phyloP scores from a whole-genome alignment of 768 basidiomycete genomes.

The Termitomyces sp. region DNA sequence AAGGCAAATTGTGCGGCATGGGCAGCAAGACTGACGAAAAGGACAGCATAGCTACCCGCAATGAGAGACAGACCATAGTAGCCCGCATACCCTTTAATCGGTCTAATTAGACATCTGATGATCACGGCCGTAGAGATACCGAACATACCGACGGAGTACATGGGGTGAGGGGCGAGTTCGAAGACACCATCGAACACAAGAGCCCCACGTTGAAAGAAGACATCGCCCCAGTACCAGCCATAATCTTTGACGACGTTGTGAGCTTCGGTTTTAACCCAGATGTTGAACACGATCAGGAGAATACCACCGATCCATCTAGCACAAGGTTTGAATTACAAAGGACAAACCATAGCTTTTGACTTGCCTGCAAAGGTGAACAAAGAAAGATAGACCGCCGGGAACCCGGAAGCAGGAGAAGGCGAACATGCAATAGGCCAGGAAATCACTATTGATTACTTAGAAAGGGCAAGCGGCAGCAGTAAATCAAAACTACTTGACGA shows the following conservation, averaged over 20 bases:
- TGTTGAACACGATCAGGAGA: conserved; percentile 85
- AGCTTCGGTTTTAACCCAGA: conserved; percentile 98
- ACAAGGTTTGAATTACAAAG: conserved; percentile 3
- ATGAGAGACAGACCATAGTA: conserved; percentile 95
- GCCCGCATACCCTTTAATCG: conserved; percentile 74
- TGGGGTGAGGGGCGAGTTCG: conserved; percentile 87
- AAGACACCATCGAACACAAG: conserved; percentile 98
- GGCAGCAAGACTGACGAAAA: conserved; percentile 90
- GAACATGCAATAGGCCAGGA: conserved; percentile 91
- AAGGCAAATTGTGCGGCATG: conserved; percentile 98
- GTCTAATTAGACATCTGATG: neutral
- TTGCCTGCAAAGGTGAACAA: conserved; percentile 75
- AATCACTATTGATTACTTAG: conserved; percentile 57
- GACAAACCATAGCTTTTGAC: conserved; percentile 6
- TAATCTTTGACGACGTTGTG: conserved; percentile 98
- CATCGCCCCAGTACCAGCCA: conserved; percentile 97
- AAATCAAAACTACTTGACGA: conserved; percentile 71
- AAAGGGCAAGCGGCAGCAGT: neutral
- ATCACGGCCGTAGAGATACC: neutral
- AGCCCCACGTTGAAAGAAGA: conserved; percentile 88
- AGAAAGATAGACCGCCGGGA: conserved; percentile 66
- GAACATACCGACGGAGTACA: conserved; percentile 79
- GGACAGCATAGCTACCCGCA: conserved; percentile 80
- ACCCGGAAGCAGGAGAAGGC: conserved; percentile 90
- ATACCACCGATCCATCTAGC: conserved; percentile 83